These are phyloP conservation scores for Eucalyptus cladocalyx DNA, from an alignment of 345 rosid species.

Conservation along the genomic window DNA sequence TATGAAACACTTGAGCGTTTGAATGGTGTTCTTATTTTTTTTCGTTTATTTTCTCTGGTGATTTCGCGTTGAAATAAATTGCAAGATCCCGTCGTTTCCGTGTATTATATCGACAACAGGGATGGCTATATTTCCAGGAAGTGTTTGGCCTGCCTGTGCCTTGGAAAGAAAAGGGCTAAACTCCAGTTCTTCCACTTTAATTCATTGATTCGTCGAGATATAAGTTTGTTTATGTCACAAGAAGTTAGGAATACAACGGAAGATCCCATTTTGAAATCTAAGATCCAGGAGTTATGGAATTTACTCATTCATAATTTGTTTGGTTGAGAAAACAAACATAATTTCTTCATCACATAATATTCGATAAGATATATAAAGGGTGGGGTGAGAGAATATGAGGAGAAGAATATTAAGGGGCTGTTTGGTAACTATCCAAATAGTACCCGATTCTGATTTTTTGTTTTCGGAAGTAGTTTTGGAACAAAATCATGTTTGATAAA, in stretches of 20 bases:
- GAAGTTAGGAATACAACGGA: neutral
- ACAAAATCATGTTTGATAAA: no score
- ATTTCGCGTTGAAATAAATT: no score
- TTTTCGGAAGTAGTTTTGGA: no score
- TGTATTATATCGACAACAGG: no score
- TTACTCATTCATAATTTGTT: neutral
- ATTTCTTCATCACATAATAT: neutral
- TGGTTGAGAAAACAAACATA: neutral
- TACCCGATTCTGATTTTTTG: fast-evolving
- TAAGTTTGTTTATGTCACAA: neutral
- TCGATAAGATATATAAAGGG: neutral
- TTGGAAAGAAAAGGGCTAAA: neutral
- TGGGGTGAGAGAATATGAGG: neutral
- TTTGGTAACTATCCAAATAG: no score
- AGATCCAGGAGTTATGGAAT: neutral
- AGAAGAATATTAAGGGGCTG: neutral
- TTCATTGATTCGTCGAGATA: neutral
- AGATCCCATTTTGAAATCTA: neutral
- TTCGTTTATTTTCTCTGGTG: no score
- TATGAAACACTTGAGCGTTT: no score
- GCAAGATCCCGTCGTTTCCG: fast-evolving
- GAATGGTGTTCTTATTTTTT: no score
- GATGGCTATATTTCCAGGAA: neutral
- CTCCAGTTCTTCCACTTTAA: neutral
- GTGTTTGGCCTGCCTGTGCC: neutral